These are phyloP conservation scores for Astrocystis sublimbata DNA, from an alignment of 495 filamentous ascomycete genomes.

Conservation along the genomic window DNA sequence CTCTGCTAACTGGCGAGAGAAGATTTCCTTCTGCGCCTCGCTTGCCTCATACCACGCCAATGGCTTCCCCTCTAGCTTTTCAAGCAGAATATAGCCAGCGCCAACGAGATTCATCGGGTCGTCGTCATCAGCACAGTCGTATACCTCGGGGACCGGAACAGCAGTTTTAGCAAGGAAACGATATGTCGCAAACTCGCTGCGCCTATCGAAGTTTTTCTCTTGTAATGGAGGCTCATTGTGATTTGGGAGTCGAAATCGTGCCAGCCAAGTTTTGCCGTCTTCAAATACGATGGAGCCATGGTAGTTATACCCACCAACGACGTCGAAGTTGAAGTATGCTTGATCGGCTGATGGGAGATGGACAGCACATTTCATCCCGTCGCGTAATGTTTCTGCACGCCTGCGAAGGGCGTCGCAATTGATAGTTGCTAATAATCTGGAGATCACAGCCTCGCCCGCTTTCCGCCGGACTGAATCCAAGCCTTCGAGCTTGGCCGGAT, in stretches of 20 bases:
- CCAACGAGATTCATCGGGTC: constrained; percentile 33
- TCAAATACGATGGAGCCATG: constrained; percentile 25
- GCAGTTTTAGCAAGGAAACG: constrained; percentile 20
- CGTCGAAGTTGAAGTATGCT: constrained; percentile 22
- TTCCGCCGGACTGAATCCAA: constrained; percentile 17
- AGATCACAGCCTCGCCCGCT: constrained; percentile 21
- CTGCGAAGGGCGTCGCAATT: constrained; percentile 19
- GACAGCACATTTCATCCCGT: constrained; percentile 23
- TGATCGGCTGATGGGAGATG: constrained; percentile 23
- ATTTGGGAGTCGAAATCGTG: constrained; percentile 22
- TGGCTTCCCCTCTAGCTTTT: constrained; percentile 36
- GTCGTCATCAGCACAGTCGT: constrained; percentile 24
- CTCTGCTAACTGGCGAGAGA: constrained; percentile 38
- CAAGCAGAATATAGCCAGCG: constrained; percentile 35
- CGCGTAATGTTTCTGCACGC: constrained; percentile 20
- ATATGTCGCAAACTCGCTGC: constrained; percentile 26
- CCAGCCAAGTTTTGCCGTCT: constrained; percentile 22
- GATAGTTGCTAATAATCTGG: constrained; percentile 19
- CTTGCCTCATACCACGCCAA: constrained; percentile 29
- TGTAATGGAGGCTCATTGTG: constrained; percentile 20
- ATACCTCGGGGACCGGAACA: constrained; percentile 21
- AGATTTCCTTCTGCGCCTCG: constrained; percentile 29
- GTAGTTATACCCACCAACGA: constrained; percentile 22
- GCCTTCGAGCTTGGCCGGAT: constrained; percentile 15
- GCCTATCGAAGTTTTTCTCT: constrained; percentile 23